Conservation (phyloP, 2,329 filamentous ascomycete genomes). For the Aaosphaeria pasadenensis region DNA sequence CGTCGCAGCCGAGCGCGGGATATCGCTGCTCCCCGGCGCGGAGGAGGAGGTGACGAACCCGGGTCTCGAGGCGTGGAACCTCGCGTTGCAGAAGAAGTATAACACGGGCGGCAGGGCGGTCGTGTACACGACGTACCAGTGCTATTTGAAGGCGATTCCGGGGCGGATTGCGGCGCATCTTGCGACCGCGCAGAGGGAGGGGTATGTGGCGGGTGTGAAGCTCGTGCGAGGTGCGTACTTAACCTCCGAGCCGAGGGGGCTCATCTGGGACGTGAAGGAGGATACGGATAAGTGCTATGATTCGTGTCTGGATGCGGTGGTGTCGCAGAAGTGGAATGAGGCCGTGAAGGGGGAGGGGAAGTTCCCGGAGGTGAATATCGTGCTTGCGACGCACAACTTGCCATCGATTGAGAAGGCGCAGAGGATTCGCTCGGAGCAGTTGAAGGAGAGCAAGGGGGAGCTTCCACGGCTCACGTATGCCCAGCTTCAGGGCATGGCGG, state of each 20-base stretch:
- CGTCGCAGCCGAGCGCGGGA: conserved; percentile 64
- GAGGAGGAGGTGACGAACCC: conserved; percentile 77
- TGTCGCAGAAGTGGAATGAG: conserved; percentile 61
- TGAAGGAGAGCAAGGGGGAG: conserved; percentile 31
- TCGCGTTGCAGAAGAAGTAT: conserved; percentile 73
- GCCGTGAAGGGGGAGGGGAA: conserved; percentile 46
- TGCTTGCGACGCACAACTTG: conserved; percentile 82
- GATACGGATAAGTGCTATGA: conserved; percentile 66
- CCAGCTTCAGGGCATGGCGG: conserved; percentile 93
- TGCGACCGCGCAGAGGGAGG: conserved; percentile 41
- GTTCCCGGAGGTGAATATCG: conserved; percentile 52
- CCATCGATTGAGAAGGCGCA: conserved; percentile 61
- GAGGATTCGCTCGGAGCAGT: conserved; percentile 47
- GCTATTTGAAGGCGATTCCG: conserved; percentile 52
- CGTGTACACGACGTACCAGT: conserved; percentile 66
- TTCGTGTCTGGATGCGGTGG: conserved; percentile 63
- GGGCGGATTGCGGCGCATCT: conserved; percentile 46
- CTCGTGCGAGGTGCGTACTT: conserved; percentile 59
- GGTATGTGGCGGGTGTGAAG: conserved; percentile 55
- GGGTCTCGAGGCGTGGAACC: conserved; percentile 77
- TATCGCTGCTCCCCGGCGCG: conserved; percentile 78
- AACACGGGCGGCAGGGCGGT: conserved; percentile 64
- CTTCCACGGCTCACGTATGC: conserved; percentile 56
- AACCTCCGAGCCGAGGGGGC: conserved; percentile 45
- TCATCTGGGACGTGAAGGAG: conserved; percentile 55